phyloP scores from a whole-genome alignment of 805 yeast genomes.

The Scheffersomyces coipomensis region DNA sequence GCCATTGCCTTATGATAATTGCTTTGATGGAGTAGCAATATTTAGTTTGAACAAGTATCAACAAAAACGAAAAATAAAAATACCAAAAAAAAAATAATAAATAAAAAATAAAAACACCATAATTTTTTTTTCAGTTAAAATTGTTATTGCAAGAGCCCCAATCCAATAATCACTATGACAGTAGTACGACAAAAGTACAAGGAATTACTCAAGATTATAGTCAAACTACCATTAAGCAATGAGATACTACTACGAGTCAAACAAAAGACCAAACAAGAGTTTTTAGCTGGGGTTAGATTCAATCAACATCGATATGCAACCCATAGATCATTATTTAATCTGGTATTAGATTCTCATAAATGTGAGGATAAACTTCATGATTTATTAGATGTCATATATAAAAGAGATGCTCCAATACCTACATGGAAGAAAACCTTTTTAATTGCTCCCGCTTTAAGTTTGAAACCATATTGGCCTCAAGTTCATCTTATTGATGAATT shows the following conservation, averaged over 20 bases:
- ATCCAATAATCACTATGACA: too few relatives aligned
- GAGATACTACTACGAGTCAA: background rate
- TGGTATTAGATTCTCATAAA: too few relatives aligned
- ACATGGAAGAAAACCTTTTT: slow-evolving; percentile 20
- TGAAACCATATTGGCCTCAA: slow-evolving; percentile 32
- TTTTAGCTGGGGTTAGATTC: background rate
- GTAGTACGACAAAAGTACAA: background rate
- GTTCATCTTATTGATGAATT: slow-evolving; percentile 28
- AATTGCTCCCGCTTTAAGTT: slow-evolving; percentile 15
- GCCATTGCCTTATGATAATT: slow-evolving; percentile 30
- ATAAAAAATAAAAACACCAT: too few relatives aligned
- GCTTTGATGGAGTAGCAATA: slow-evolving; percentile 1
- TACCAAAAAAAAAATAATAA: background rate
- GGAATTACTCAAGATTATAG: background rate
- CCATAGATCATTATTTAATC: too few relatives aligned
- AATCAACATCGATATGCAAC: too few relatives aligned
- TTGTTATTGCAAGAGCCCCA: too few relatives aligned
- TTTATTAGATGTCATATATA: slow-evolving; percentile 29
- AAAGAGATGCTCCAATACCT: slow-evolving; percentile 6
- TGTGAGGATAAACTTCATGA: too few relatives aligned
- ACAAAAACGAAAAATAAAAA: background rate
- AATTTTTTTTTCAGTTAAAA: too few relatives aligned
- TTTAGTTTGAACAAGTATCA: background rate
- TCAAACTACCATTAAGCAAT: background rate
- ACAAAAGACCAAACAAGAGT: background rate